Evolutionary conservation across 768 basidiomycete genomes (phyloP), one percentile per base, ranked within the genome.

Genomic region (Tricholoma hemisulphureum): DNA sequence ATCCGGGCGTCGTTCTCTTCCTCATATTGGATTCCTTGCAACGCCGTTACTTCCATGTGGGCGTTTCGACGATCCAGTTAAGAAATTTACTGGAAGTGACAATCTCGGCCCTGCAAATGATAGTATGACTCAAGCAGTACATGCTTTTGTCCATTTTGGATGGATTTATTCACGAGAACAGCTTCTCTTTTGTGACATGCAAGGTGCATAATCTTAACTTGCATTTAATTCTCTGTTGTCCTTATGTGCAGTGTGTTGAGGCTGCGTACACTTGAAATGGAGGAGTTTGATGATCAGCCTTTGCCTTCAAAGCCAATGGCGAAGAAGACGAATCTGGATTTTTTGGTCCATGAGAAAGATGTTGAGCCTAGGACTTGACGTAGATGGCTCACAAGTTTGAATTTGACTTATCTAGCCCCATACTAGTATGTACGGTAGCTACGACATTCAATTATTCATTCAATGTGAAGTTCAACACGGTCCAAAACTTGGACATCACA

Each of bases 321-420:
- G 11, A 43, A 43, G 18, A 43, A 43, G 10, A 43, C 41, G 21
- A 43, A 43, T 43, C 41, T 43, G 21, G 20, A 43, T 43, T 43
- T 43, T 43, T 43, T 43, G 41, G 41, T 43, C 41, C 41, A 43
- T 43, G 11, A 43, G 21, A 43, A 43, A 43, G 41, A 43, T 13
- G 41, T 43, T 43, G 41, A 43, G 18, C 41, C 41, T 21, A 43
- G 41, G 41, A 43, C 41, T 43, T 43, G 18, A 43, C 18, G 8
- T 43, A 43, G n/a, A n/a, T n/a, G n/a, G 41, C 41, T 43, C 41
- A 43, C 41, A 43, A 43, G 41, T 43, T 43, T 43, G 41, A 43
- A 43, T 43, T 13, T 9, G 10, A 43, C 41, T 20, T 43, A 43
- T 20, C 41, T 43, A 43, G 41, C 41, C 41, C 41, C 18, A 43